Base-by-base conservation (phyloP, 768 basidiomycete genomes). In the Melanogaster broomeanus region DNA sequence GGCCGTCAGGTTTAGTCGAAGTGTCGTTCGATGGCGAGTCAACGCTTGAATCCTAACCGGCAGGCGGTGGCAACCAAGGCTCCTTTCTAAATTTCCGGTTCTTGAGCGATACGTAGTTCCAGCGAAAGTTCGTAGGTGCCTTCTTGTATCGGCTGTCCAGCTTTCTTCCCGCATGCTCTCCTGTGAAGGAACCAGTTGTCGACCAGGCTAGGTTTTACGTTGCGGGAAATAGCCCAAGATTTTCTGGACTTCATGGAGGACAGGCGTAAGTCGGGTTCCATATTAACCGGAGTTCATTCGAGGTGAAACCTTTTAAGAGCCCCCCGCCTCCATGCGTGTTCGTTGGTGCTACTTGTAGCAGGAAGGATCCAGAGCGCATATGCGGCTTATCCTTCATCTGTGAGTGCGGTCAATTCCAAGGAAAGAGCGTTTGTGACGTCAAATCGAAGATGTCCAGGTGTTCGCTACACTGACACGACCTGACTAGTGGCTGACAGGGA, bases 201-300 rank as follows among this genome's bases (percentile, higher is more conserved):
- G 11, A 68, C 60, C 8, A 62, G 51, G 13, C 48, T 55, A 24
- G 60, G 55, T 28, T 27, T 55, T 35, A 58, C 58, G 25, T 53
- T 38, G 44, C 57, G 66, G 8, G 60, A 62, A 38, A 52, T 51
- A 0, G 66, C 66, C 66, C 66, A 68, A 22, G 49, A 51, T 31
- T 51, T 60, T 39, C 66, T 49, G n/a, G 69, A 68, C 24, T 46
- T 50, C 30, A 67, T 7, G 3, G 69, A 60, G 27, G 66, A 64
- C 3, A 68, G 54, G 35, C 69, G 67, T 9, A 56, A 62, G 45
- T 71, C 43, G 8, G 52, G 35, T 30, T 58, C 66, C 69, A 68
- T 35, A 68, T 68, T 4, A 45, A 58, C 64, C 64, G 64, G 21
- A 68, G 69, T 16, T 68, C 66, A 34, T 49, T 27, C 18, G 64